A percentile compares a stretch with the other conserved stretches of the same genome.
phyloP scores from a whole-genome alignment of 2,329 filamentous ascomycete genomes.

The Furcasterigmium furcatum region DNA sequence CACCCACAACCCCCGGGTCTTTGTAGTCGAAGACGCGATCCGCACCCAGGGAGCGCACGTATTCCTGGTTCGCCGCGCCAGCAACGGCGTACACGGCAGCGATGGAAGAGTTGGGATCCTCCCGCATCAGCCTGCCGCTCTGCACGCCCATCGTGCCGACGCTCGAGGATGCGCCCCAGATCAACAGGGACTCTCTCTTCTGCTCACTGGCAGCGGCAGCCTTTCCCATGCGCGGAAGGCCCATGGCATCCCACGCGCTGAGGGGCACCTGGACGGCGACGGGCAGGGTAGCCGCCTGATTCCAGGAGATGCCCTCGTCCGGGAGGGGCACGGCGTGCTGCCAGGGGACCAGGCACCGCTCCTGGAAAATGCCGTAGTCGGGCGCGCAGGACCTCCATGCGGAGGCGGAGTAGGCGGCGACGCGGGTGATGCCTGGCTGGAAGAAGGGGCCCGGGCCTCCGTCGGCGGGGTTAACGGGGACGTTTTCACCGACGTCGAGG shows the following conservation, averaged over 20 bases:
- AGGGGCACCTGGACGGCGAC: constrained; percentile 32
- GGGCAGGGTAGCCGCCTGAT: constrained; percentile 33
- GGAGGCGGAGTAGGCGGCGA: constrained; percentile 32
- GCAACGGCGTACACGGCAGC: constrained; percentile 38
- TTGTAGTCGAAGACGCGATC: constrained; percentile 40
- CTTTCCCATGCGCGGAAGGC: constrained; percentile 19
- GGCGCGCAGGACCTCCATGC: constrained; percentile 38
- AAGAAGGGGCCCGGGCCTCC: constrained; percentile 16
- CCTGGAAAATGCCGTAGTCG: constrained; percentile 45
- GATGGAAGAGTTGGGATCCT: constrained; percentile 24
- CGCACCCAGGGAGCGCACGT: constrained; percentile 29
- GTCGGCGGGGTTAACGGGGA: constrained; percentile 19
- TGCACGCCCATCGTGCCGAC: constrained; percentile 4
- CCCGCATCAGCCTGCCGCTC: constrained; percentile 25
- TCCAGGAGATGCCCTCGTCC: constrained; percentile 28
- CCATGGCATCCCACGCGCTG: constrained; percentile 33
- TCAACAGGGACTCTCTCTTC: constrained; percentile 29
- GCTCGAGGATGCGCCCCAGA: constrained; percentile 18
- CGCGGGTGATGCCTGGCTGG: constrained; percentile 26
- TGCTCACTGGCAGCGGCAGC: neutral
- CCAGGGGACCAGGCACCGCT: constrained; percentile 36
- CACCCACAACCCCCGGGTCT: constrained; percentile 18
- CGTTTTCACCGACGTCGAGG: constrained; percentile 33
- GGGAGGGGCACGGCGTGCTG: constrained; percentile 32
- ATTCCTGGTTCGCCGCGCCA: constrained; percentile 25